Conservation (phyloP, 2,329 filamentous ascomycete species). For the Thermoascus crustaceus region DNA sequence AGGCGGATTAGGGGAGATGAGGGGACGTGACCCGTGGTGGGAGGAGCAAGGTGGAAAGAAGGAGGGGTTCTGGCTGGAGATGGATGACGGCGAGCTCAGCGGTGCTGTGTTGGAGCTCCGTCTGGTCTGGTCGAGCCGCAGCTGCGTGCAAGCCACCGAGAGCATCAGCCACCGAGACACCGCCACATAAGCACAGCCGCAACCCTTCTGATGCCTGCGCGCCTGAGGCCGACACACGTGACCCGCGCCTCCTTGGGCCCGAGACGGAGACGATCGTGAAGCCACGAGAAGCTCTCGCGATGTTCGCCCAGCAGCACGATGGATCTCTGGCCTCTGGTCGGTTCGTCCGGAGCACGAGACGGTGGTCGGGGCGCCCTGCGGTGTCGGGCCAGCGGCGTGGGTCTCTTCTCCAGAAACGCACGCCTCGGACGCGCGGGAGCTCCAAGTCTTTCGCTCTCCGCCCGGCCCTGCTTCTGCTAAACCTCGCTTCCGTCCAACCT, state of each 20-base stretch:
- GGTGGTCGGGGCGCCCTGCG: too few species aligned
- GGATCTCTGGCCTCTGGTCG: too few species aligned
- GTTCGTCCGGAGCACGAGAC: too few species aligned
- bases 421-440: constrained; percentile 25
- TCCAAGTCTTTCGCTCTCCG: constrained; percentile 11
- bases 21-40: not conserved
- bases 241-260: too few species aligned
- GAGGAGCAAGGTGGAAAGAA: not conserved
- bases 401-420: constrained; percentile 10
- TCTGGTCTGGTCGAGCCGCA: too few species aligned
- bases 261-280: too few species aligned
- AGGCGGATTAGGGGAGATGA: not conserved
- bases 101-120: constrained; percentile 1
- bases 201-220: too few species aligned
- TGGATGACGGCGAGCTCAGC: constrained; percentile 1
- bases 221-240: too few species aligned
- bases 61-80: not conserved
- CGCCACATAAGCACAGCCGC: too few species aligned
- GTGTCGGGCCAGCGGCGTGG: constrained; percentile 1
- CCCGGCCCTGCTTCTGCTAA: constrained; percentile 2
- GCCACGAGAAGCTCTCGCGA: too few species aligned
- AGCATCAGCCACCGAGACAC: not conserved
- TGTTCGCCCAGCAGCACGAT: too few species aligned
- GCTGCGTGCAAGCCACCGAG: not conserved
- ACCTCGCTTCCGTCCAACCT: constrained; percentile 3